Evolutionary conservation across 78 protist species (phyloP), one percentile per base, ranked within the genome.

Genomic region (Diacronema lutheri): DNA sequence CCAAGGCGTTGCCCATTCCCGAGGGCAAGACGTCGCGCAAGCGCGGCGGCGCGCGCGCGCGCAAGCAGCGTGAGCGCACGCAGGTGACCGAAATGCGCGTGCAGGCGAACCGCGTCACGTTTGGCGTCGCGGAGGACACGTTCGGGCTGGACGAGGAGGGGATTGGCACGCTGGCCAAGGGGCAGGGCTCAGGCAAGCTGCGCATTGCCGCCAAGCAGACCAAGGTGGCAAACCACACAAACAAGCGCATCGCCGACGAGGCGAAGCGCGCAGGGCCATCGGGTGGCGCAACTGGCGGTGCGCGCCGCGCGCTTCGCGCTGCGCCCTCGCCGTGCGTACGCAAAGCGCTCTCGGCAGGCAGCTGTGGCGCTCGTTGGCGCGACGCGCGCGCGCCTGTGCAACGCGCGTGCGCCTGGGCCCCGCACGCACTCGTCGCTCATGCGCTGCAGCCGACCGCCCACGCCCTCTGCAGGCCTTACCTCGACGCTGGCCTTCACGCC

Each of bases 401-500:
- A 7, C 16, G 16, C 50, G 50, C 50, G 50, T 44, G n/a, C 50
- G 50, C 16, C 50, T 5, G 25, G 11, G 62, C 62, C 25, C 23
- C 16, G 4, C 62, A 57, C 16, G 62, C 23, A 57, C 25, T 21
- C n/a, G 62, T 13, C 62, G 62, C 16, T 21, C 6, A 3, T 14
- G 62, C 2, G 62, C 62, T 4, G 25, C 6, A 3, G 23, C 23
- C 25, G 16, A 13, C 16, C 62, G 62, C 16, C 25, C 25, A n/a
- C 50, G 50, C 50, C 16, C 50, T 44, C 16, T 7, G 50, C 50
- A 44, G 81, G 81, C 38, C 60, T 74, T n/a, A 35, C 81, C 14
- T 74, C 81, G 3, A 44, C 81, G 12, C 60, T 74, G 41, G 81
- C 62, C 25, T 74, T 74, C 81, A 74, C 81, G n/a, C 81, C 81